Percentiles rank a stretch among this genome's conserved stretches.
Evolutionary conservation across 2,329 filamentous ascomycete genomes (phyloP).

Genomic region (Fusarium compactum): DNA sequence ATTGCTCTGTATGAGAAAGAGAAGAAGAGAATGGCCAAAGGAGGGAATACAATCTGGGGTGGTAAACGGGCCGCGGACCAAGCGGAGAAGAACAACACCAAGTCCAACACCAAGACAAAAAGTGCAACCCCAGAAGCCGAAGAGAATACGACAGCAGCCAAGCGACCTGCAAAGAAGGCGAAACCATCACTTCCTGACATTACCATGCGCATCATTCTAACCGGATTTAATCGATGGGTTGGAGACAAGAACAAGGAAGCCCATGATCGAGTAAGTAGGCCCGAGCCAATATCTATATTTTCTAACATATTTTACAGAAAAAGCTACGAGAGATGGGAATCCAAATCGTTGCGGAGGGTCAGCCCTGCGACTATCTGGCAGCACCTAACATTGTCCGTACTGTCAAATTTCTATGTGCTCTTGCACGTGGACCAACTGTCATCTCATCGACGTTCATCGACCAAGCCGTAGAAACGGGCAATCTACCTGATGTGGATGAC

Average conservation of each 20-base stretch:
- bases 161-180: slow-evolving; percentile 69
- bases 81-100: slow-evolving; percentile 64
- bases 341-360: slow-evolving; percentile 79
- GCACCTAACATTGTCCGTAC: slow-evolving; percentile 90
- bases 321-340: slow-evolving; percentile 88
- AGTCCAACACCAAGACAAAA: slow-evolving; percentile 59
- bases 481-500: slow-evolving; percentile 72
- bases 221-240: slow-evolving; percentile 87
- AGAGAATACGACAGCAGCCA: slow-evolving; percentile 60
- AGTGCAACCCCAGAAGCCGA: slow-evolving; percentile 60
- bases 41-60: slow-evolving; percentile 66
- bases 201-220: slow-evolving; percentile 81
- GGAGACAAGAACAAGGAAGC: slow-evolving; percentile 79
- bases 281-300: slow-evolving; percentile 12
- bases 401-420: slow-evolving; percentile 89
- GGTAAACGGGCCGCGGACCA: slow-evolving; percentile 72
- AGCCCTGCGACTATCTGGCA: slow-evolving; percentile 85
- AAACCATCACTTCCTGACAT: slow-evolving; percentile 73
- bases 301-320: slow-evolving; percentile 63
- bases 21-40: slow-evolving; percentile 76
- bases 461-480: slow-evolving; percentile 75
- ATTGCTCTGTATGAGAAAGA: slow-evolving; percentile 94
- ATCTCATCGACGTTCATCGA: slow-evolving; percentile 85
- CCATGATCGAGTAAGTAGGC: slow-evolving; percentile 76
- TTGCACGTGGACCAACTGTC: slow-evolving; percentile 83